Base-by-base conservation (phyloP, 306 rosid genomes). In the Hylodesmum podocarpum region DNA sequence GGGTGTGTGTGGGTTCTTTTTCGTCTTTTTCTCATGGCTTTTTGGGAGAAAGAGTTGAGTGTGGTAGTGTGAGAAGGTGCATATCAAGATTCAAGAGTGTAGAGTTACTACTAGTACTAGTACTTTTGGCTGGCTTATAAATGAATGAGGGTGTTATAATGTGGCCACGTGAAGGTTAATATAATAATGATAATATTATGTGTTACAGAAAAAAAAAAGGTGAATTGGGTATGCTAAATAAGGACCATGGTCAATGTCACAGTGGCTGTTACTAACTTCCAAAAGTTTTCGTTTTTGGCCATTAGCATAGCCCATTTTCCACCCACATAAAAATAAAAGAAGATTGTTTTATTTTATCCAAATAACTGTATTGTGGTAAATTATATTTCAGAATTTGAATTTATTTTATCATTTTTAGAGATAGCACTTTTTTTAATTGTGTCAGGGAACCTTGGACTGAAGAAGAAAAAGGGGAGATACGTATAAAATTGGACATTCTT, bases 21-120 rank as follows among this genome's bases (percentile, higher is more conserved):
- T 87, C 92, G 92, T 86, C 97, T 87, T 85, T 85, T 93, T 88
- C 84, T 88, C 98, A 93, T 91, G 88, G 88, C 84, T 84, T 77
- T 78, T 74, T 40, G 73, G 80, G 55, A 76, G 63, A 28, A 8
- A 8, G 79, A 57, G 70, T 33, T 4, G 68, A 39, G 22, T 41
- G 25, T 46, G 16, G 22, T 54, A 11, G 54, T 31, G 29, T 4
- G 29, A 24, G 53, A 14, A 9, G 49, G 51, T 27, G 67, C 53
- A 78, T 50, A 25, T 46, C 53, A 62, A 54, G n/a, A n/a, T n/a
- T n/a, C n/a, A n/a, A n/a, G n/a, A n/a, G n/a, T n/a, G n/a, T n/a
- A n/a, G 68, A 27, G 27, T 51, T 21, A 4, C 16, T 1, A 37
- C 1, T 58, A 67, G 40, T 72, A 24, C 58, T 66, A 13, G 54